Conservation (phyloP, 805 yeast genomes). For the Candida caryicola region DNA sequence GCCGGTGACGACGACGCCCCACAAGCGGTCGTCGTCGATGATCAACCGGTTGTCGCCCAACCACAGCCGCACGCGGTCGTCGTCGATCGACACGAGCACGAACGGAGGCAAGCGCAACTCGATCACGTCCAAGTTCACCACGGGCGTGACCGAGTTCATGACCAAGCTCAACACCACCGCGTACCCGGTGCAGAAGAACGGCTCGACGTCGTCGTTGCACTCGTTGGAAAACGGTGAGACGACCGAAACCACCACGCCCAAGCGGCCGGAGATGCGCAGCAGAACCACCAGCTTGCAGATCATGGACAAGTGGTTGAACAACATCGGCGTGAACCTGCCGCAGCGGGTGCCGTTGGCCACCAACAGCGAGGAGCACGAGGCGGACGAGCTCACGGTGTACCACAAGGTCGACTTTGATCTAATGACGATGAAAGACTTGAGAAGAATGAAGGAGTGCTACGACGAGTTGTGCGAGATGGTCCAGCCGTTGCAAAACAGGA, state of each 20-base stretch:
- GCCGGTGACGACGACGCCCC: constrained; percentile 1
- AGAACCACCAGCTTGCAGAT: constrained; percentile 40
- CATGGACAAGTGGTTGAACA: constrained; percentile 44
- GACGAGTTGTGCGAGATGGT: constrained; percentile 33
- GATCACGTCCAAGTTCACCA: constrained; percentile 37
- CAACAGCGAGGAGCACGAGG: constrained; percentile 5
- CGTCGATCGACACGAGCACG: constrained; percentile 26
- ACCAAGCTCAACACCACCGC: constrained; percentile 32
- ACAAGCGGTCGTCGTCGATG: constrained; percentile 20
- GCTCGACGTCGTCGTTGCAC: constrained; percentile 33
- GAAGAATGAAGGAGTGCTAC: constrained; percentile 31
- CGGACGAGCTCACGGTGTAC: constrained; percentile 29
- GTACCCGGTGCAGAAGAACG: constrained; percentile 12
- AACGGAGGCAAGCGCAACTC: constrained; percentile 26
- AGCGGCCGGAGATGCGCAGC: constrained; percentile 26
- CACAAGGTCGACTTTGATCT: constrained; percentile 35
- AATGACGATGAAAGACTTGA: constrained; percentile 34
- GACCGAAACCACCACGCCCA: constrained; percentile 9
- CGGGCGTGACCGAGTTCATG: constrained; percentile 43
- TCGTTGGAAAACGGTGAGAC: constrained; percentile 27
- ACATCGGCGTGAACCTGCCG: constrained; percentile 17
- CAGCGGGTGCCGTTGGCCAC: constrained; percentile 6
- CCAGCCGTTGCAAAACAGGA: neutral
- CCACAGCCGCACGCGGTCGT: constrained; percentile 37
- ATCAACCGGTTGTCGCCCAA: constrained; percentile 34